phyloP scores from a whole-genome alignment of 2,329 filamentous ascomycete species.

The Penicillium sp. region DNA sequence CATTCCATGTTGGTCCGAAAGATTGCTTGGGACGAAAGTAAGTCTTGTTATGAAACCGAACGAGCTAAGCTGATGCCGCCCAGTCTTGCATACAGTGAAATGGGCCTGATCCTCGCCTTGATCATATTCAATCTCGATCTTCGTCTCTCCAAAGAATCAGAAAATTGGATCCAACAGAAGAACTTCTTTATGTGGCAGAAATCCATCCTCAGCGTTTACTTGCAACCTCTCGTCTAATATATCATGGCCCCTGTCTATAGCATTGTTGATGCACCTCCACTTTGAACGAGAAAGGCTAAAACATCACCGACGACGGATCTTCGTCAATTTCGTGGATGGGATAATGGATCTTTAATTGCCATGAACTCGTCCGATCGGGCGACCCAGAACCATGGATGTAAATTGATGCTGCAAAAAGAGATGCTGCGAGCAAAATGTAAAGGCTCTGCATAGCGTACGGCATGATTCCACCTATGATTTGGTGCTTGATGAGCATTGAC shows the following conservation, averaged over 20 bases:
- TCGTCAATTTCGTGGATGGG: conserved; percentile 35
- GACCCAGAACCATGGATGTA: conserved; percentile 43
- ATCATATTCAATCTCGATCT: conserved; percentile 55
- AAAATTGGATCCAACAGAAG: conserved; percentile 45
- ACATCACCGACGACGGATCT: conserved; percentile 36
- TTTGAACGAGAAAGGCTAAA: conserved; percentile 31
- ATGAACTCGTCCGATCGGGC: conserved; percentile 34
- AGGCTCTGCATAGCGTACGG: neutral
- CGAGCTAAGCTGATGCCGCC: neutral
- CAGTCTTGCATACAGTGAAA: conserved; percentile 54
- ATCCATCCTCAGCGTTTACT: conserved; percentile 36
- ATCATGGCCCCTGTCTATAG: too few relatives aligned
- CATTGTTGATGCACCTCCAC: conserved; percentile 15
- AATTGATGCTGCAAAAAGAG: conserved; percentile 40
- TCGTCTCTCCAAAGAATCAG: conserved; percentile 39
- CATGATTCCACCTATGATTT: neutral
- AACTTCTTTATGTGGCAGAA: conserved; percentile 48
- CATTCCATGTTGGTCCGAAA: conserved; percentile 52
- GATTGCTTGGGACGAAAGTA: conserved; percentile 56
- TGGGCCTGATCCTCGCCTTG: conserved; percentile 52
- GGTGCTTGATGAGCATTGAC: conserved; percentile 6
- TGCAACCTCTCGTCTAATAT: conserved; percentile 30
- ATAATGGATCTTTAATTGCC: conserved; percentile 40
- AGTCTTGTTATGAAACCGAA: conserved; percentile 19
- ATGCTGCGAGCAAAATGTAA: conserved; percentile 37